phyloP scores from a whole-genome alignment of 2,329 filamentous ascomycete genomes.

The Apiospora pterosperma region DNA sequence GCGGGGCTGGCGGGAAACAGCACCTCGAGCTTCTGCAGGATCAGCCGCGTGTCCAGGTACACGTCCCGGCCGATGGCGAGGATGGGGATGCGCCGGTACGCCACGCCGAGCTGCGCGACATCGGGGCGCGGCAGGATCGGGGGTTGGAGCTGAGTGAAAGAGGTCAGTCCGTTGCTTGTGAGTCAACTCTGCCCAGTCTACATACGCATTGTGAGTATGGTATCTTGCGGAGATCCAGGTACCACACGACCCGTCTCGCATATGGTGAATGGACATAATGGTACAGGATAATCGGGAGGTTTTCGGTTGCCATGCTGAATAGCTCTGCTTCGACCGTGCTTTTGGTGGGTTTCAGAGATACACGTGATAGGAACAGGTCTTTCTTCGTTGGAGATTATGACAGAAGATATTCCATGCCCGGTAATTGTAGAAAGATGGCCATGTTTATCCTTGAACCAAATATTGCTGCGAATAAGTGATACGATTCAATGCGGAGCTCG shows the following conservation, averaged over 20 bases:
- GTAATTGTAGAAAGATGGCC: not conserved
- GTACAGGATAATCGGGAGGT: conserved; percentile 54
- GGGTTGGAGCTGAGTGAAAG: conserved; percentile 56
- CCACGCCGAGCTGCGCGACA: conserved; percentile 55
- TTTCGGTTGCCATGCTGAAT: conserved; percentile 8
- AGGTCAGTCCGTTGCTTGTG: not conserved
- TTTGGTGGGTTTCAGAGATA: not conserved
- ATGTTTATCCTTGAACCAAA: not conserved
- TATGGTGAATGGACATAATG: conserved; percentile 66
- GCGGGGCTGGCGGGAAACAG: conserved; percentile 43
- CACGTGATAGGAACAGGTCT: not conserved
- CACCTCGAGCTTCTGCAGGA: conserved; percentile 60
- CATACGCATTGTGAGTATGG: conserved; percentile 65
- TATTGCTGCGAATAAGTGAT: not conserved
- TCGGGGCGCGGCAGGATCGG: conserved; percentile 64
- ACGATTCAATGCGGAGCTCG: not conserved
- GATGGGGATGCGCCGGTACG: conserved; percentile 68
- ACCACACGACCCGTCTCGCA: conserved; percentile 62
- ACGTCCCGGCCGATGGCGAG: conserved; percentile 64
- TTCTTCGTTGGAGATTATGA: not conserved
- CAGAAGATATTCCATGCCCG: no score
- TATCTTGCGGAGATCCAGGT: conserved; percentile 63
- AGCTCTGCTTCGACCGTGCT: not conserved
- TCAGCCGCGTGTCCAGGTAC: conserved; percentile 68
- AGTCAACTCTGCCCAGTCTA: not conserved